phyloP scores from a whole-genome alignment of 192 early-diverging fungal genomes.

The Umbelopsis ramanniana region DNA sequence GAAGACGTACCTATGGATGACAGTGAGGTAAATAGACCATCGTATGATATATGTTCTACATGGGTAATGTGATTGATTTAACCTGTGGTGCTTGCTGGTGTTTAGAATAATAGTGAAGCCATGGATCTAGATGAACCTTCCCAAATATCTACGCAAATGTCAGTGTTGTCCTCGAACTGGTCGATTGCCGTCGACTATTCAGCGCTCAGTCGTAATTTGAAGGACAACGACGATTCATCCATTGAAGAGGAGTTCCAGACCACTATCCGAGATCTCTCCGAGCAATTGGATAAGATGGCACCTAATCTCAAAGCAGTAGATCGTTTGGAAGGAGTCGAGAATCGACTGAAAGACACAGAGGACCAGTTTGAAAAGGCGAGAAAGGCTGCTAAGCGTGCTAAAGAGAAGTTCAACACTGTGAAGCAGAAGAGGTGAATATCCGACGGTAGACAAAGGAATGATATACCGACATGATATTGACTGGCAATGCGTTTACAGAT shows the following conservation, averaged over 20 bases:
- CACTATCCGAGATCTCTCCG: slow-evolving; percentile 55
- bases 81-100: too few species aligned
- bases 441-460: slow-evolving; percentile 19
- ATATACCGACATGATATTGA: slow-evolving; percentile 2
- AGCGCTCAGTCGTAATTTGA: slow-evolving; percentile 53
- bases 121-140: slow-evolving; percentile 58
- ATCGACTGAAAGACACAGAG: slow-evolving; percentile 77
- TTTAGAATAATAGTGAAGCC: slow-evolving; percentile 34
- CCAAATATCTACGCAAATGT: slow-evolving; percentile 19
- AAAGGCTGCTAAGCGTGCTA: slow-evolving; percentile 78
- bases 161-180: slow-evolving; percentile 48
- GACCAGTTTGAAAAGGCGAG: slow-evolving; percentile 84
- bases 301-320: slow-evolving; percentile 93
- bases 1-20: slow-evolving; percentile 78
- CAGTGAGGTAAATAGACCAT: slow-evolving; percentile 49
- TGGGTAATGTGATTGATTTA: too few species aligned
- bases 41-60: slow-evolving; percentile 17
- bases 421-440: slow-evolving; percentile 69
- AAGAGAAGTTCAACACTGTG: slow-evolving; percentile 79
- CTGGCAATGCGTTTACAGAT: slow-evolving; percentile 44
- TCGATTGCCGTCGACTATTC: slow-evolving; percentile 66
- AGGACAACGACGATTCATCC: slow-evolving; percentile 41
- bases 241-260: slow-evolving; percentile 73
- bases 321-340: slow-evolving; percentile 82
- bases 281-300: slow-evolving; percentile 83